phyloP scores from a whole-genome alignment of 108 stramenopile species.

The Schizochytrium sp. region DNA sequence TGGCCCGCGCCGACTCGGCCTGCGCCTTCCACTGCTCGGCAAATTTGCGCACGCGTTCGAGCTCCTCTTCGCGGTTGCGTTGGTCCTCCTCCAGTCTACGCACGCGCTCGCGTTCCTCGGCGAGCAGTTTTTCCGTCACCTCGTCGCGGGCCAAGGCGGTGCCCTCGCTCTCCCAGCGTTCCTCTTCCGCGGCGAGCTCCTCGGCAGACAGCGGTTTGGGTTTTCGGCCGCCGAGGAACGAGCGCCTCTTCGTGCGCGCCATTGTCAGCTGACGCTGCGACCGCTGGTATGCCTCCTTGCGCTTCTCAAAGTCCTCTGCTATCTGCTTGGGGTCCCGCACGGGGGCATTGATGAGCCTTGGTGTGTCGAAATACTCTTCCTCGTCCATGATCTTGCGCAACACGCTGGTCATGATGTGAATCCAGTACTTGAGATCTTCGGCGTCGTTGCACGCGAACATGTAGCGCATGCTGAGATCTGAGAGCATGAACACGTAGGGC shows the following conservation, averaged over 20 bases:
- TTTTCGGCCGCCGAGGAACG: background rate
- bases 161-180: background rate
- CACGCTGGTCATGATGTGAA: background rate
- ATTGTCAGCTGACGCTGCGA: background rate
- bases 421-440: background rate
- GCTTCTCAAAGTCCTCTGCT: background rate
- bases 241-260: background rate
- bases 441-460: background rate
- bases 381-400: background rate
- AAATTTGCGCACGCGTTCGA: background rate
- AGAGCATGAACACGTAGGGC: background rate
- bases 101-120: background rate
- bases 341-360: background rate
- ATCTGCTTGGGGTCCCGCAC: background rate
- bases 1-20: background rate
- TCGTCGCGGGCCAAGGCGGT: background rate
- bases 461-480: background rate
- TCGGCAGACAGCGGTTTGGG: background rate
- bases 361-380: constrained; percentile 5
- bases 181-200: background rate
- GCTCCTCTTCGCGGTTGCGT: background rate
- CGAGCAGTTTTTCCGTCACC: background rate
- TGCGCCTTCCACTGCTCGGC: background rate
- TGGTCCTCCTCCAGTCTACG: background rate
- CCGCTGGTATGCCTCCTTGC: background rate